Conservation (phyloP, 2,329 filamentous ascomycete species). For the Seiridium cupressi region DNA sequence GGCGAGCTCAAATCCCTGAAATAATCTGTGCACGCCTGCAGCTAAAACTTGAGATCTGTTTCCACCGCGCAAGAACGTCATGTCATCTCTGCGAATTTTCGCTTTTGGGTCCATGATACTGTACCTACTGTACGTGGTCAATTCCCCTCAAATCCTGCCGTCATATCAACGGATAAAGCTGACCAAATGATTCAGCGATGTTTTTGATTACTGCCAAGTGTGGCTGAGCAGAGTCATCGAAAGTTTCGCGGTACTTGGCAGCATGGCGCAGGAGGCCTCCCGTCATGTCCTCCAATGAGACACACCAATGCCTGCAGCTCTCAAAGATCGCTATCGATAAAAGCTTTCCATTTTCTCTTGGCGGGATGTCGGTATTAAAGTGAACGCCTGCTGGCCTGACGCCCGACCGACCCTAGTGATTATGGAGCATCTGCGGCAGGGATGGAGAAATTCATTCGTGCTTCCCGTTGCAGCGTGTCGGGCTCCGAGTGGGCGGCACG, state of each 20-base stretch:
- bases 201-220: background rate
- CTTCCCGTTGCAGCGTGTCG: background rate
- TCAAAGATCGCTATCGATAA: background rate
- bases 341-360: background rate
- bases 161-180: no score
- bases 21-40: no score
- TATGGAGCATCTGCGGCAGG: background rate
- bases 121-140: no score
- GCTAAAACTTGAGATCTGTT: no score
- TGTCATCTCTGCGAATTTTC: no score
- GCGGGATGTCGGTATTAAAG: no score
- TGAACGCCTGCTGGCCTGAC: no score
- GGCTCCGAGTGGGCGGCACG: background rate
- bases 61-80: no score
- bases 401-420: no score
- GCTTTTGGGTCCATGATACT: no score
- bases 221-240: background rate
- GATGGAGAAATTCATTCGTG: background rate
- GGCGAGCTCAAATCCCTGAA: background rate
- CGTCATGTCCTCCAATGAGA: background rate
- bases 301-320: background rate
- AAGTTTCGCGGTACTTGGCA: background rate
- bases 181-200: background rate
- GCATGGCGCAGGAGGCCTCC: background rate
- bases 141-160: no score